Evolutionary conservation across 345 rosid species (phyloP), one percentile per base, ranked within the genome.

Genomic region (Clarkia xantiana): DNA sequence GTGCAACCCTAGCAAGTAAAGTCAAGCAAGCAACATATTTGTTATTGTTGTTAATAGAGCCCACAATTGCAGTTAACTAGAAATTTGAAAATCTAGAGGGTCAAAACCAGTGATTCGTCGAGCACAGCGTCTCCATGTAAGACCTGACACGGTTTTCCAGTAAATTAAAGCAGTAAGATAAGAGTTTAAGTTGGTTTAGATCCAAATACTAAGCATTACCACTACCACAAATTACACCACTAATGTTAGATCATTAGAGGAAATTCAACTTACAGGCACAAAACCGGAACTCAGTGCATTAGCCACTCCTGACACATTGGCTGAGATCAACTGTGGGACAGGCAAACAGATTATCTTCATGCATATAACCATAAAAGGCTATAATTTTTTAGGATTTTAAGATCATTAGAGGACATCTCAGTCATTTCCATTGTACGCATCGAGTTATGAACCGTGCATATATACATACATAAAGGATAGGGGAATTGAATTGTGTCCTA

Each of bases 91-190:
- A 22, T 29, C n/a, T 25, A 18, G 17, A 40, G 52, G 44, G 11
- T 20, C 20, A 40, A 13, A 17, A 82, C 95, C 86, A 68, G 91
- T 43, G 42, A 14, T n/a, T 80, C 63, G 42, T 89, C 97, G 11
- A 81, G 73, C 23, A 86, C 95, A 11, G 97, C 97, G 73, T 90
- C 97, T 65, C 97, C 97, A 64, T 90, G 97, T 41, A 90, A 70
- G 57, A 90, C 94, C 97, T 90, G 62, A 11, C 53, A 69, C 55
- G 14, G 18, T 15, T 36, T 40, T 11, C 18, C 6, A 0, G 42
- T 36, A n/a, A 51, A 12, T 11, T 9, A 15, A 51, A 10, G 6
- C 6, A n/a, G 11, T 14, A 14, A 17, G 13, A 14, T n/a, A n/a
- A n/a, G n/a, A n/a, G n/a, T 38, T 34, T 2, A 6, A 51, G 23